Percentiles rank a stretch among this genome's conserved stretches.
Evolutionary conservation across 2,329 filamentous ascomycete species (phyloP).

Genomic region (Colletotrichum spaethianum): DNA sequence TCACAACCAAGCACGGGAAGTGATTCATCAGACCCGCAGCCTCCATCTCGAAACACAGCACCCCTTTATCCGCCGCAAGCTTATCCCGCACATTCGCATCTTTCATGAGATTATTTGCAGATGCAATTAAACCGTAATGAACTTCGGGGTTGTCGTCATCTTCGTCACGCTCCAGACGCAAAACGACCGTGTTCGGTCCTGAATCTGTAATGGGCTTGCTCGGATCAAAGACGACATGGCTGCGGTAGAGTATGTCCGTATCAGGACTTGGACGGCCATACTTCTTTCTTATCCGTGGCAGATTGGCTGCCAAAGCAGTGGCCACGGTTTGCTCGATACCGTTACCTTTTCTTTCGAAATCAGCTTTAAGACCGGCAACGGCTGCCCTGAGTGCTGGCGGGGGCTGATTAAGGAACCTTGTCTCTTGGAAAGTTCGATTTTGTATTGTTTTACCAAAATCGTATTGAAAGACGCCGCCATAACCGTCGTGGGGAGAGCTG

Average conservation of each 20-base stretch:
- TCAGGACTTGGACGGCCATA: not conserved
- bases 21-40: too few species aligned
- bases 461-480: slow-evolving; percentile 35
- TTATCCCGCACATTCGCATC: slow-evolving; percentile 49
- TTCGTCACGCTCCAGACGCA: too few species aligned
- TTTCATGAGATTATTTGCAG: slow-evolving; percentile 55
- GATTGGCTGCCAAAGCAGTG: not conserved
- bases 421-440: slow-evolving; percentile 8
- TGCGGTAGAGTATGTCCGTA: not conserved
- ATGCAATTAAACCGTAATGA: slow-evolving; percentile 48
- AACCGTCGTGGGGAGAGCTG: not conserved
- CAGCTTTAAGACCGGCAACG: not conserved
- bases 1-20: slow-evolving; percentile 53
- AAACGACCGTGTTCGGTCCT: not conserved
- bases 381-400: slow-evolving; percentile 14
- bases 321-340: not conserved
- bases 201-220: not conserved
- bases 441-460: slow-evolving; percentile 39
- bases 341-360: not conserved
- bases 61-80: slow-evolving; percentile 39
- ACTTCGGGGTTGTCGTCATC: not conserved
- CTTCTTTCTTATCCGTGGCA: not conserved
- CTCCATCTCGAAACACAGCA: slow-evolving; percentile 50
- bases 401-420: too few species aligned
- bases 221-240: not conserved